These are phyloP conservation scores for Pyrus pyrifolia DNA, from an alignment of 306 rosid genomes.

Conservation along the genomic window DNA sequence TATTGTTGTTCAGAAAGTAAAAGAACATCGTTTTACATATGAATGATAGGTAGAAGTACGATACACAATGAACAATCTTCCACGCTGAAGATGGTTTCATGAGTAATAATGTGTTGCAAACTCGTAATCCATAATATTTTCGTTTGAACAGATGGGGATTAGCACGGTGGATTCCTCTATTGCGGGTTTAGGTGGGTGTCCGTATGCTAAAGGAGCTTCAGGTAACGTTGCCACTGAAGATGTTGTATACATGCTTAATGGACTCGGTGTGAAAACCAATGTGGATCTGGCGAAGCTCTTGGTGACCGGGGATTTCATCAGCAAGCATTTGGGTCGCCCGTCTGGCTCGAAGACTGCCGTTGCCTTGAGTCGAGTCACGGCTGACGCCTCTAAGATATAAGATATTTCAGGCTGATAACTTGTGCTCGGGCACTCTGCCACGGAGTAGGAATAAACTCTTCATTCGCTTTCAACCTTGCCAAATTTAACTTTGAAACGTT, in stretches of 20 bases:
- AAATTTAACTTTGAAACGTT: background rate
- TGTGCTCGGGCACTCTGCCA: background rate
- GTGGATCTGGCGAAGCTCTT: conserved; percentile 73
- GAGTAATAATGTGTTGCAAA: background rate
- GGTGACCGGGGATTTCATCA: conserved; percentile 72
- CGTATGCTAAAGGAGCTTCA: conserved; percentile 68
- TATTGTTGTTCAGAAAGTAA: background rate
- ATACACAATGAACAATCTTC: background rate
- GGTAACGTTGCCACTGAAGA: conserved; percentile 89
- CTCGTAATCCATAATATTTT: background rate
- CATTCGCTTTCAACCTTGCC: background rate
- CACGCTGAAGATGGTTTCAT: background rate
- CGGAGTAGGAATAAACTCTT: background rate
- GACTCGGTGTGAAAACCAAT: conserved; percentile 68
- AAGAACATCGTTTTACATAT: background rate
- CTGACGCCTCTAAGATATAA: conserved; percentile 54
- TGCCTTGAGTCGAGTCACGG: conserved; percentile 51
- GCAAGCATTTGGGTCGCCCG: conserved; percentile 56
- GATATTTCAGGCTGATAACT: background rate
- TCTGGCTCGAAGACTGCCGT: conserved; percentile 73
- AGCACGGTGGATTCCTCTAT: conserved; percentile 50
- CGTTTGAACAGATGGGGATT: conserved; percentile 58
- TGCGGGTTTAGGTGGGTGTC: conserved; percentile 69
- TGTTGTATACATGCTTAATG: conserved; percentile 87
- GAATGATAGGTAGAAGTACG: background rate